Base-by-base conservation (phyloP, 768 basidiomycete species). In the Xerocomus potaroensis region DNA sequence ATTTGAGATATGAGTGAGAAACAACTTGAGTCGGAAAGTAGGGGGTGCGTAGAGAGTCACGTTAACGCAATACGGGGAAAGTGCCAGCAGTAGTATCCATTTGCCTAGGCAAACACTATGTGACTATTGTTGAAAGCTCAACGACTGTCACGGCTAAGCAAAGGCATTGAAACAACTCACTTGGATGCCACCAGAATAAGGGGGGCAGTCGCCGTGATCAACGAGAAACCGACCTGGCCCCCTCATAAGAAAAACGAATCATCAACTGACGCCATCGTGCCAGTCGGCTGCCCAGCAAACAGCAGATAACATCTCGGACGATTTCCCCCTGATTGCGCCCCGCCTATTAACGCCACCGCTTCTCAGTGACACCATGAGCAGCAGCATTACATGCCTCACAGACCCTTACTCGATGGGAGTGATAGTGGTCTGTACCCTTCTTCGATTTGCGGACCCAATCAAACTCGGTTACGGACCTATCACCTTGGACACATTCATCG, bases 381-480 rank as follows among this genome's bases (percentile, higher is more conserved):
- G 60, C 60, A n/a, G 66, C 63, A 24, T 59, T 62, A 40, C 67
- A 68, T 22, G 67, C 67, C 32, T 56, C 65, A 32, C 67, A 68
- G 23, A 64, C 62, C 27, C 67, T 50, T 32, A 64, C 62, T 47
- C 61, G 66, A 52, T 55, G 55, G 38, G 61, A 45, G 47, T 50
- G 54, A 15, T 36, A 56, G 21, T 51, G 56, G 37, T 56, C 53
- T 0, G 24, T 5, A 2, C 51, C 54, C 26, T 59, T 49, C 19
- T 65, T 65, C 43, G 69, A 65, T 54, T 69, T 71, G 45, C 64
- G 70, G 15, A 67, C 67, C 11, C 69, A 74, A 56, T 81, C 79
- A 55, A 79, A 81, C 35, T 66, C 61, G 6, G 64, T 61, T 2
- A 46, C 52, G 5, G 45, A 36, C 33, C 56, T 51, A 10, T 60